These are phyloP conservation scores for Glycyrrhiza uralensis DNA, from an alignment of 306 rosid species.

Conservation along the genomic window DNA sequence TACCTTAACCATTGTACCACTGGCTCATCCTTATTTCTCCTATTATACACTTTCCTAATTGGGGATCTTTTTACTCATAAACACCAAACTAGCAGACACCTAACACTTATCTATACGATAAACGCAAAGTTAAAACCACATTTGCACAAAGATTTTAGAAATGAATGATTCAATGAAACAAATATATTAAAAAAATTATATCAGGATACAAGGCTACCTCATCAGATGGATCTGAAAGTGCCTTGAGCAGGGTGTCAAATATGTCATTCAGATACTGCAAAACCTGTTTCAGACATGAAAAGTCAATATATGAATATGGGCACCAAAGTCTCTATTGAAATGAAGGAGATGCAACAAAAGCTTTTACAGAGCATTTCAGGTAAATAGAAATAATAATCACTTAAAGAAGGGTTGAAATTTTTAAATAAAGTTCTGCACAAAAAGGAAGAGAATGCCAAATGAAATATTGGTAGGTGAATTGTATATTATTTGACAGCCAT, in stretches of 20 bases:
- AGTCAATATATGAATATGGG: background rate
- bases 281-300: constrained; percentile 58
- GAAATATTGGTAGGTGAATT: background rate
- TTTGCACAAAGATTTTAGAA: background rate
- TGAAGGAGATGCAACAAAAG: background rate
- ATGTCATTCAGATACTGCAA: constrained; percentile 67
- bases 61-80: background rate
- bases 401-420: background rate
- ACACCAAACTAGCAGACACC: background rate
- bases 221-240: constrained; percentile 88
- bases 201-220: constrained; percentile 50
- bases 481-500: background rate
- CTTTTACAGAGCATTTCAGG: background rate
- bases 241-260: constrained; percentile 77
- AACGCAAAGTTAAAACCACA: background rate
- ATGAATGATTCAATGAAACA: constrained; percentile 11
- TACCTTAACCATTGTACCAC: background rate
- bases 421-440: background rate
- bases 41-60: background rate
- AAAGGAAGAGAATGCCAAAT: background rate
- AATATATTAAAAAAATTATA: background rate
- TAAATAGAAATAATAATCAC: constrained; percentile 2
- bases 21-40: background rate
- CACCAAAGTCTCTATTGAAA: background rate
- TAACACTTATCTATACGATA: background rate